phyloP scores from a whole-genome alignment of 2,329 filamentous ascomycete species.

The Amesomyces nigricolor region DNA sequence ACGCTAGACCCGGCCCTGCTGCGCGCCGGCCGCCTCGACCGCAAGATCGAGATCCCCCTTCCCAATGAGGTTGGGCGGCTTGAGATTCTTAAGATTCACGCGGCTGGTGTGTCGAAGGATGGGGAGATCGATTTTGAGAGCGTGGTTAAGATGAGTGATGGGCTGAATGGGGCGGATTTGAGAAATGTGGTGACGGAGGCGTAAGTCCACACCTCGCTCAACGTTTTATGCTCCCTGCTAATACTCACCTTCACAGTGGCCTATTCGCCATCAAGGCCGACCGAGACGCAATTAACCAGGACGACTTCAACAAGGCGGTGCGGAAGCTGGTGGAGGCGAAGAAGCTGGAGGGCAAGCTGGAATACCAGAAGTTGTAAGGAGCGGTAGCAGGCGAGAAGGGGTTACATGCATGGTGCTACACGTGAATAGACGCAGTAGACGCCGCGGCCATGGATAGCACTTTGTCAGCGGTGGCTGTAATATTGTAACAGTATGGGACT shows the following conservation, averaged over 20 bases:
- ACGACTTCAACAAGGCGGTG: constrained; percentile 99
- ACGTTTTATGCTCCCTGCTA: constrained; percentile 1
- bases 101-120: constrained; percentile 76
- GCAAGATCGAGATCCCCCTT: constrained; percentile 96
- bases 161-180: constrained; percentile 94
- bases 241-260: constrained; percentile 50
- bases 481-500: constrained; percentile 21
- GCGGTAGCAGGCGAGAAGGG: background rate
- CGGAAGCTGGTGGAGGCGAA: constrained; percentile 95
- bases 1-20: constrained; percentile 91
- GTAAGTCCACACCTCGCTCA: constrained; percentile 47
- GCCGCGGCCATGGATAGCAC: constrained; percentile 2
- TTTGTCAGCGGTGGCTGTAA: constrained; percentile 16
- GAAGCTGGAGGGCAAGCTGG: constrained; percentile 97
- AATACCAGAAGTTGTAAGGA: constrained; percentile 86
- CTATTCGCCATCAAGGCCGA: constrained; percentile 99
- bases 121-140: constrained; percentile 98
- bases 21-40: constrained; percentile 85
- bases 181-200: constrained; percentile 97
- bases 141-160: constrained; percentile 99
- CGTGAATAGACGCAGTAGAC: background rate
- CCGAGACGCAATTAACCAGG: constrained; percentile 90
- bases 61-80: constrained; percentile 94
- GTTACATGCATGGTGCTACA: background rate
- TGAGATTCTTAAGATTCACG: constrained; percentile 98